Evolutionary conservation across 1,139 yeast genomes (phyloP), one percentile per base, ranked within the genome.

Genomic region (Pichia terricola): DNA sequence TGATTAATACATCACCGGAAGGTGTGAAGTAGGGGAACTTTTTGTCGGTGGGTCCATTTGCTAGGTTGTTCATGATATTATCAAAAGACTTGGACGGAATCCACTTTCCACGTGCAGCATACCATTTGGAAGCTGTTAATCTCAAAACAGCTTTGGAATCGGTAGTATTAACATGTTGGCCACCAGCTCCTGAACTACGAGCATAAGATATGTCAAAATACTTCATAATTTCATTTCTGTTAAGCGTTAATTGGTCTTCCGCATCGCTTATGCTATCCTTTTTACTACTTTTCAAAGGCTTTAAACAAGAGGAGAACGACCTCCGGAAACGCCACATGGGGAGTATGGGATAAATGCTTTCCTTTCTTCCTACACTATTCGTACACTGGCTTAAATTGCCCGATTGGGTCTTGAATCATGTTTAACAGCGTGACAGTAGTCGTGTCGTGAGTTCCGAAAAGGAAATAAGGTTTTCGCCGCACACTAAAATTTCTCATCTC

Each of bases 141-240:
- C 77, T 66, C 10, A 89, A 61, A 0, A 91, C 78, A 3, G 94
- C 95, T 56, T 88, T 88, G 3, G 91, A 77, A 11, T 79, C 79
- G 0, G 87, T 75, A 50, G 87, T 89, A 61, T 89, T 89, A 16
- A 89, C 96, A 58, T 89, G 85, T 55, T 89, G 97, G 0, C 97
- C 97, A 0, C 97, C 97, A 0, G 96, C 89, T 0, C 97, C 97
- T 10, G 95, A 81, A 0, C 95, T 75, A 49, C 95, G 65, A 43
- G 86, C 77, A 61, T 68, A 88, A 0, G 77, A 60, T 3, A 80
- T 63, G 1, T 66, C 39, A 32, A 59, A 58, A 35, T 49, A 39
- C 43, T 48, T 52, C 3, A 43, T 27, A 6, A 54, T 44, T 16
- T 47, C 42, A 2, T 30, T n/a, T 25, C n/a, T 39, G 26, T 30